Conservation (phyloP, 2,329 filamentous ascomycete species). For the Diaporthe humulicola region DNA sequence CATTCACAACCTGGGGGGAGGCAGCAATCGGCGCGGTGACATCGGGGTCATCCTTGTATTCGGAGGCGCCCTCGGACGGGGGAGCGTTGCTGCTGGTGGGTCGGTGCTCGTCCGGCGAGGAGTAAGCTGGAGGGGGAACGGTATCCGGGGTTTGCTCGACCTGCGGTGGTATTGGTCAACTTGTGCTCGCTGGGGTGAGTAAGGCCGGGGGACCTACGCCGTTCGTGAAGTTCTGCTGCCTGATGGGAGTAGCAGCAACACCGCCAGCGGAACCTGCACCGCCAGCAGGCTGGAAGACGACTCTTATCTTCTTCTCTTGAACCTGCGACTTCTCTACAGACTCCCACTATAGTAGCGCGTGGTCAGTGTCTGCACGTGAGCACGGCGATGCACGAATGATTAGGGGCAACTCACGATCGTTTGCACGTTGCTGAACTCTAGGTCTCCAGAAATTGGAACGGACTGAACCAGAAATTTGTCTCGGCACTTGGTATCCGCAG, state of each 20-base stretch:
- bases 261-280: conserved; percentile 55
- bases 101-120: conserved; percentile 48
- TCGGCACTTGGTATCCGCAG: conserved; percentile 87
- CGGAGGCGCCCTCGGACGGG: conserved; percentile 39
- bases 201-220: conserved; percentile 44
- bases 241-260: conserved; percentile 47
- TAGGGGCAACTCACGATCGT: conserved; percentile 77
- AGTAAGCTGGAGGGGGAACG: conserved; percentile 47
- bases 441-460: conserved; percentile 83
- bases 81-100: conserved; percentile 41
- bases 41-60: conserved; percentile 42
- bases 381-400: neutral
- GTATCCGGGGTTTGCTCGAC: conserved; percentile 50
- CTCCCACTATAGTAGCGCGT: conserved; percentile 73
- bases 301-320: conserved; percentile 95
- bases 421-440: conserved; percentile 84
- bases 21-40: conserved; percentile 43
- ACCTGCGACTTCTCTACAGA: conserved; percentile 82
- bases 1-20: conserved; percentile 40
- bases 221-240: conserved; percentile 44
- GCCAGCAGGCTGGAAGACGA: conserved; percentile 81
- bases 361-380: conserved; percentile 42
- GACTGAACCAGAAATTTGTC: conserved; percentile 99
- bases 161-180: conserved; percentile 41
- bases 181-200: neutral